Evolutionary conservation across 2,329 filamentous ascomycete genomes (phyloP).

Genomic region (Leptographium procerum): DNA sequence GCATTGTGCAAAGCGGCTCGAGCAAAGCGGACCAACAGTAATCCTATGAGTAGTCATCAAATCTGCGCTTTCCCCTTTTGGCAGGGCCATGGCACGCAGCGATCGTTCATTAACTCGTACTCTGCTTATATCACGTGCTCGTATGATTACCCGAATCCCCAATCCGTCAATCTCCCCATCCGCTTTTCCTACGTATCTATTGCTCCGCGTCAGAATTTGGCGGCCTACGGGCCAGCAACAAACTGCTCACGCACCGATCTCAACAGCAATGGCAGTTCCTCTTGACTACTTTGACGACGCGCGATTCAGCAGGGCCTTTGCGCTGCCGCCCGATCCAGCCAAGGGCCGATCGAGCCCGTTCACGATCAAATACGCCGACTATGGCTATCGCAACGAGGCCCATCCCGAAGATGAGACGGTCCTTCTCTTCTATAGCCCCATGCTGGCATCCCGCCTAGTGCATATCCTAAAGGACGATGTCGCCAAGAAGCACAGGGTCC

Average conservation of each 20-base stretch:
- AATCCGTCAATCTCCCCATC: no score
- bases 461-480: constrained; percentile 22
- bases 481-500: constrained; percentile 20
- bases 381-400: constrained; percentile 18
- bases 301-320: constrained; percentile 16
- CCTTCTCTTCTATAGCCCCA: constrained; percentile 18
- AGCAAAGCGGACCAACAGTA: no score
- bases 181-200: no score
- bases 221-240: no score
- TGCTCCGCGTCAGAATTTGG: no score
- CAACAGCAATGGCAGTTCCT: not conserved
- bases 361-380: constrained; percentile 19
- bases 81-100: no score
- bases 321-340: constrained; percentile 13
- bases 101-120: no score
- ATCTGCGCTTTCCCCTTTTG: no score
- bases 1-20: no score
- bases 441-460: constrained; percentile 19
- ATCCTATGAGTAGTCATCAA: no score
- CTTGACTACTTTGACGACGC: constrained; percentile 8
- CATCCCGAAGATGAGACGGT: constrained; percentile 17
- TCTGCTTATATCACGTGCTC: no score
- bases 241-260: not conserved
- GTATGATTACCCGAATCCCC: no score
- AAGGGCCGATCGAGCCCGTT: constrained; percentile 8